Conservation (phyloP, 805 yeast species). For the Priceomyces melissophilus region DNA sequence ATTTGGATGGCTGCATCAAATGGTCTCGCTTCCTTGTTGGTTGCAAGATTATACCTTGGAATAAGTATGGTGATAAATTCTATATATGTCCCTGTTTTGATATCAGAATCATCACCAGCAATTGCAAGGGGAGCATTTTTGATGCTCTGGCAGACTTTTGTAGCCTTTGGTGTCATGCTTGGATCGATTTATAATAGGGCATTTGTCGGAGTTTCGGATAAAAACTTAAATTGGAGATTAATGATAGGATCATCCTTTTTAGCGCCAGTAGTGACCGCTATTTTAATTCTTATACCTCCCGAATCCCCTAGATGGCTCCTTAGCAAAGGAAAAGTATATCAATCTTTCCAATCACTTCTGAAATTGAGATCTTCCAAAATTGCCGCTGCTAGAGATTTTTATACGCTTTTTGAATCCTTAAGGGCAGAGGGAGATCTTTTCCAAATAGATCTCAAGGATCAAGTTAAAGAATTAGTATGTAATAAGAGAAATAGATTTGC, state of each 20-base stretch:
- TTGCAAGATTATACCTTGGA: no score
- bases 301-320: slow-evolving; percentile 50
- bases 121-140: slow-evolving; percentile 2
- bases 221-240: slow-evolving; percentile 1
- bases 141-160: slow-evolving; percentile 6
- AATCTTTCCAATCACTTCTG: not conserved
- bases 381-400: slow-evolving; percentile 43
- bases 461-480: slow-evolving; percentile 20
- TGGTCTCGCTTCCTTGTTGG: no score
- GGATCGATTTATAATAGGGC: slow-evolving; percentile 14
- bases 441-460: slow-evolving; percentile 21
- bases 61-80: no score
- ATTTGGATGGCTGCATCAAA: no score
- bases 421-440: slow-evolving; percentile 15
- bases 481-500: slow-evolving; percentile 40
- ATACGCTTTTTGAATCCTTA: slow-evolving; percentile 21
- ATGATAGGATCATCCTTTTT: no score
- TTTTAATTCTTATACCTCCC: slow-evolving; percentile 29
- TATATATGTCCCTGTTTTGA: no score
- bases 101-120: no score
- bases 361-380: slow-evolving; percentile 14
- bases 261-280: no score
- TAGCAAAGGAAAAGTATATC: slow-evolving; percentile 33
- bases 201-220: slow-evolving; percentile 17
- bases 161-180: no score